phyloP scores from a whole-genome alignment of 768 basidiomycete genomes.

The Lentinula raphanica region DNA sequence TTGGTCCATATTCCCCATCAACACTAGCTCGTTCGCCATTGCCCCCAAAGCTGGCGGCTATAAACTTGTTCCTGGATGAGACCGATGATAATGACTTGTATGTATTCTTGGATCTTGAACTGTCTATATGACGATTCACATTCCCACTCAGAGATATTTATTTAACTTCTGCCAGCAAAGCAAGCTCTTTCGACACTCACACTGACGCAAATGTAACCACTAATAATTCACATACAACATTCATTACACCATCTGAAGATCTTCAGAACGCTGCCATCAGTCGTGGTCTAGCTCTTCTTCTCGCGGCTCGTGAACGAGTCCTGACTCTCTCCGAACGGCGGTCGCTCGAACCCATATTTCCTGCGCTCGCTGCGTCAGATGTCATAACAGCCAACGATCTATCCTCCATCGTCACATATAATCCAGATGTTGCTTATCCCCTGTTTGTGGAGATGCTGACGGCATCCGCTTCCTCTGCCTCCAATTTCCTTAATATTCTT shows the following conservation, averaged over 20 bases:
- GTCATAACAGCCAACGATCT: constrained; percentile 68
- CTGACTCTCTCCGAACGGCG: constrained; percentile 74
- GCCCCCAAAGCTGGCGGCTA: constrained; percentile 69
- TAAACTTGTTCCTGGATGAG: constrained; percentile 65
- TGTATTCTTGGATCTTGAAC: constrained; percentile 17
- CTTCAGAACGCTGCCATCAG: constrained; percentile 51
- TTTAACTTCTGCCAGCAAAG: background rate
- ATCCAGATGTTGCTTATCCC: constrained; percentile 66
- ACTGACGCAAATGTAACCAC: constrained; percentile 30
- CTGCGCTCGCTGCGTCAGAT: constrained; percentile 37
- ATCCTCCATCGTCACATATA: constrained; percentile 58
- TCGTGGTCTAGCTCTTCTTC: constrained; percentile 62
- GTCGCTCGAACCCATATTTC: constrained; percentile 48
- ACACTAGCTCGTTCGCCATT: constrained; percentile 70
- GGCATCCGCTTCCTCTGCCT: constrained; percentile 30
- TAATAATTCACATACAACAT: constrained; percentile 2
- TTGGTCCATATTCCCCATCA: constrained; percentile 76
- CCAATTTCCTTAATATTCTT: constrained; percentile 58
- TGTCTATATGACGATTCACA: background rate
- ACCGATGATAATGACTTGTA: constrained; percentile 45
- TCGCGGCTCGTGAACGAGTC: constrained; percentile 66
- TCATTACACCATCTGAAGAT: constrained; percentile 43
- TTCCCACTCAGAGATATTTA: background rate
- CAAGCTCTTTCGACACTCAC: constrained; percentile 10
- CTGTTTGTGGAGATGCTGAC: constrained; percentile 57